These are phyloP conservation scores for Leptoxyphium fumago DNA, from an alignment of 2,329 filamentous ascomycete species.

Conservation along the genomic window DNA sequence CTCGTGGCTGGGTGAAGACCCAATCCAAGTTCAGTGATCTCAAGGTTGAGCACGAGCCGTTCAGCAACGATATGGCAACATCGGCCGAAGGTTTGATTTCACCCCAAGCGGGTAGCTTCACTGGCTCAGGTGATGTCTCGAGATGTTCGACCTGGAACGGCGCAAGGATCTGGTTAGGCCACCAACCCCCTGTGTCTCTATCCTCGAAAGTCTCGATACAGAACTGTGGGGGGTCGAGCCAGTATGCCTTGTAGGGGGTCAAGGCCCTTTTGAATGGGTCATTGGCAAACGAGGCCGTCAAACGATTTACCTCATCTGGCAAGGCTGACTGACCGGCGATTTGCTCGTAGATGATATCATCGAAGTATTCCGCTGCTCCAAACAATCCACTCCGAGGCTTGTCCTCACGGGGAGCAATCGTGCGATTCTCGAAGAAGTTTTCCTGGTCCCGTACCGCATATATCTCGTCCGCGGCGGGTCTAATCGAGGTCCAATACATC, in stretches of 20 bases:
- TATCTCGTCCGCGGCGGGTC: slow-evolving; percentile 2
- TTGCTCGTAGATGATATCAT: slow-evolving; percentile 10
- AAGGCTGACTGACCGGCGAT: slow-evolving; percentile 1
- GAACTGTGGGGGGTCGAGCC: background rate
- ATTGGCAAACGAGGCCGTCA: background rate
- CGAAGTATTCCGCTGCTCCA: slow-evolving; percentile 3
- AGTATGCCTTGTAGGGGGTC: background rate
- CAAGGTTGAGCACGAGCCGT: slow-evolving; percentile 11
- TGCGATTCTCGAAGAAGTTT: slow-evolving; percentile 1
- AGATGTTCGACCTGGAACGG: background rate
- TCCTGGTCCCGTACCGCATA: slow-evolving; percentile 7
- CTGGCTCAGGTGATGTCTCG: background rate
- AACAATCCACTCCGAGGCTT: slow-evolving; percentile 2
- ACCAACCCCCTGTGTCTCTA: too few relatives aligned
- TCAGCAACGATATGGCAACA: slow-evolving; percentile 8
- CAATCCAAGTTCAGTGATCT: slow-evolving; percentile 23
- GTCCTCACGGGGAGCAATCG: slow-evolving; percentile 1
- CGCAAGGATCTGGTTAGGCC: too few relatives aligned
- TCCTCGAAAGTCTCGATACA: background rate
- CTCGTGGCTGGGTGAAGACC: slow-evolving; percentile 10
- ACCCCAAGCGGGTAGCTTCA: background rate
- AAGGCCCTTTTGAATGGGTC: background rate
- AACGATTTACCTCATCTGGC: background rate
- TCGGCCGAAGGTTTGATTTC: slow-evolving; percentile 11
- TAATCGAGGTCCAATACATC: slow-evolving; percentile 1